Conservation (phyloP, 2,329 filamentous ascomycete species). For the Tolypocladium guangdongense region DNA sequence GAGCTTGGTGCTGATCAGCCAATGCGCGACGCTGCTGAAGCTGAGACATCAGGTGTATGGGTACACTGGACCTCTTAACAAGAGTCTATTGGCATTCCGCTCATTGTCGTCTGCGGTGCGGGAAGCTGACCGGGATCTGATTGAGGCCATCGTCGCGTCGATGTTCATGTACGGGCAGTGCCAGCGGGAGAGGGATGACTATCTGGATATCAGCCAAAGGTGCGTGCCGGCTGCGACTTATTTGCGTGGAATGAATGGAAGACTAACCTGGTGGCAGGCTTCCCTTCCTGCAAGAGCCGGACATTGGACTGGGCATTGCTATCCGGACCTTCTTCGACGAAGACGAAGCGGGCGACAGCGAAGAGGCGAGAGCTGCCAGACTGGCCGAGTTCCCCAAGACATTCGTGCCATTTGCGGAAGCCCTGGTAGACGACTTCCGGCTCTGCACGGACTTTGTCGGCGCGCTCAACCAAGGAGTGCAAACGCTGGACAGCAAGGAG, state of each 20-base stretch:
- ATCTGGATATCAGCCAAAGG: slow-evolving; percentile 60
- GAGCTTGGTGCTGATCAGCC: slow-evolving; percentile 72
- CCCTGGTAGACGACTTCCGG: slow-evolving; percentile 49
- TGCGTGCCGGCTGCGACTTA: slow-evolving; percentile 31
- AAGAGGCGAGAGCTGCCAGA: slow-evolving; percentile 31
- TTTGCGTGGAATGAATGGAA: not conserved
- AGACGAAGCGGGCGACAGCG: slow-evolving; percentile 46
- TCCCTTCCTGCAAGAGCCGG: slow-evolving; percentile 58
- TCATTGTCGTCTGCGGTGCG: slow-evolving; percentile 74
- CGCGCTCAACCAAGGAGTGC: slow-evolving; percentile 46
- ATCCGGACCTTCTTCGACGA: slow-evolving; percentile 73
- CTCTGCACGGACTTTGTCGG: slow-evolving; percentile 47
- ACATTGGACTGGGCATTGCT: slow-evolving; percentile 67
- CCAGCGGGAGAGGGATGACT: slow-evolving; percentile 56
- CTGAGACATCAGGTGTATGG: slow-evolving; percentile 76
- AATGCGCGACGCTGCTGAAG: slow-evolving; percentile 73
- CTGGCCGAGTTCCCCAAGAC: slow-evolving; percentile 38
- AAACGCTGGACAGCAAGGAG: slow-evolving; percentile 37
- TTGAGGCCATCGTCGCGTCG: slow-evolving; percentile 71
- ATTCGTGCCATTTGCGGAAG: slow-evolving; percentile 47
- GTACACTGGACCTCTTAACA: slow-evolving; percentile 88
- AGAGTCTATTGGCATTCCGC: slow-evolving; percentile 78
- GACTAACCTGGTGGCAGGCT: slow-evolving; percentile 30
- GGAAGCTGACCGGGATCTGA: slow-evolving; percentile 66
- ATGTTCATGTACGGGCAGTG: slow-evolving; percentile 76